Base-by-base conservation (phyloP, 805 yeast genomes). In the Yamadazyma sp. region DNA sequence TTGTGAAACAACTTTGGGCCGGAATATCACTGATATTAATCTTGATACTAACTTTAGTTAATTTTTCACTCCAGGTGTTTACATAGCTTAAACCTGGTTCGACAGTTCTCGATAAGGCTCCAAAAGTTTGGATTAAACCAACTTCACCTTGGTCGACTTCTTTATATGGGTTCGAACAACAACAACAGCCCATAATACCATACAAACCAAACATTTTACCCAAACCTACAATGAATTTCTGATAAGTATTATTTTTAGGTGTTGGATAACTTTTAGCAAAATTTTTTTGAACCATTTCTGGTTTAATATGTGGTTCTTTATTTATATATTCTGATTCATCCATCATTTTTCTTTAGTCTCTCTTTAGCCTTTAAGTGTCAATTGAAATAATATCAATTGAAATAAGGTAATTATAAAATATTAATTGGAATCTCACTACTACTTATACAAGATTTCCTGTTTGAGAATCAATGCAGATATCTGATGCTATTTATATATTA, bases 81-180 rank as follows among this genome's bases (percentile, higher is more conserved):
- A 81, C 78, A 47, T 75, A 75, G 12, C 73, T 62, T 27, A 80
- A 68, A 31, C 88, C 88, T 4, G 87, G 86, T 52, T 81, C 86
- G 20, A 76, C 82, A 8, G 80, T 67, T 52, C 78, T 65, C 36
- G 80, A 63, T 41, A 81, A 63, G 35, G 81, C 78, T 45, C 88
- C 88, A 50, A 79, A 81, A 25, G 72, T 69, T 35, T 82, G 80
- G 33, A 81, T 65, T 38, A 81, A 65, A 10, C 87, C 88, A 37
- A 81, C 86, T 39, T 73, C 62, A 51, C 88, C 88, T 58, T 81
- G 85, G 18, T 69, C 53, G 18, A 81, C 83, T 23, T 67, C 62
- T 47, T 69, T 62, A 60, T 74, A 81, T 7, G 86, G 86, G 50
- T 78, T 79, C 7, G 70, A 55, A 49, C 82, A 77, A 49, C 82